Evolutionary conservation across 2,329 filamentous ascomycete genomes (phyloP).

Genomic region (Neocatenulostroma microsporum): DNA sequence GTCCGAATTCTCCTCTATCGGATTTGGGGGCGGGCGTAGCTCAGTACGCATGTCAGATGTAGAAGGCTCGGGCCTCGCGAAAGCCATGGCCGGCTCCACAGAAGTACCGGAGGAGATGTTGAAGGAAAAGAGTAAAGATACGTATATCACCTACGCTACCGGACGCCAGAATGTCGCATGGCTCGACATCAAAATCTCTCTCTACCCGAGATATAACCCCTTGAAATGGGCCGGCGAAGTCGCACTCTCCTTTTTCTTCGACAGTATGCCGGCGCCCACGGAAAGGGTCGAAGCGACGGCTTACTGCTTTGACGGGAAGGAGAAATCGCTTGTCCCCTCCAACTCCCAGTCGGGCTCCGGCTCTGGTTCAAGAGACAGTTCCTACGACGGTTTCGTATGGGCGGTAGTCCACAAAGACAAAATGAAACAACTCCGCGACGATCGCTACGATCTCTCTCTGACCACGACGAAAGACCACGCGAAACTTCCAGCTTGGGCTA

Average conservation of each 20-base stretch:
- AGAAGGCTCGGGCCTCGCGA: constrained; percentile 30
- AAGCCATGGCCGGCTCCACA: constrained; percentile 29
- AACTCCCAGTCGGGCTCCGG: constrained; percentile 52
- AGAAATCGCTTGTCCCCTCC: constrained; percentile 67
- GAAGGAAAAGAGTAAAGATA: constrained; percentile 79
- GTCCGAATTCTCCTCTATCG: constrained; percentile 79
- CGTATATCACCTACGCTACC: constrained; percentile 80
- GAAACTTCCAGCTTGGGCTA: constrained; percentile 83
- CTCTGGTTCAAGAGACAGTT: constrained; percentile 47
- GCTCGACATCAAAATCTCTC: constrained; percentile 71
- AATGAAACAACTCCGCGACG: constrained; percentile 84
- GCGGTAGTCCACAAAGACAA: constrained; percentile 89
- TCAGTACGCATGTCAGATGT: constrained; percentile 24
- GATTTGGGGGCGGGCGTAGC: constrained; percentile 55
- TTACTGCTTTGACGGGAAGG: constrained; percentile 89
- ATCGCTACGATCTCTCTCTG: constrained; percentile 88
- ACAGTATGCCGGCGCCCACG: constrained; percentile 59
- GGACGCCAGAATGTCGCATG: constrained; percentile 91
- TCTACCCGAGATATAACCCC: constrained; percentile 85
- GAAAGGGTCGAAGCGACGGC: constrained; percentile 70
- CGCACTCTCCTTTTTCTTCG: constrained; percentile 67
- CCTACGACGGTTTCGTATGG: constrained; percentile 88
- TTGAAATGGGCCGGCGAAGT: constrained; percentile 58
- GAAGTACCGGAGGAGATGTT: constrained; percentile 54
- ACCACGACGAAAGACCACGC: constrained; percentile 87